These are phyloP conservation scores for Vanderwaltozyma yarrowii DNA, from an alignment of 805 yeast species.

Conservation along the genomic window DNA sequence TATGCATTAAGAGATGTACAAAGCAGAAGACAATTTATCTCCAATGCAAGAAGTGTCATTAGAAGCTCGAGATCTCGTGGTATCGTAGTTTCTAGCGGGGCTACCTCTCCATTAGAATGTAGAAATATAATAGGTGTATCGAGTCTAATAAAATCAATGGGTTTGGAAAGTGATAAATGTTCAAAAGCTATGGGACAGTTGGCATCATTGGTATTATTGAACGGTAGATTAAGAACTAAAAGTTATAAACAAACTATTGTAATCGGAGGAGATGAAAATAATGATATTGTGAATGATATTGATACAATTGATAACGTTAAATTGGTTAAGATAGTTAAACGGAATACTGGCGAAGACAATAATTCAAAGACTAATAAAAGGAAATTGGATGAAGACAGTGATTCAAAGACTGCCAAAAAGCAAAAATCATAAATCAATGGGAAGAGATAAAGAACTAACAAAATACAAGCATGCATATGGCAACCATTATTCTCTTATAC, in stretches of 20 bases:
- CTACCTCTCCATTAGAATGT: constrained; percentile 42
- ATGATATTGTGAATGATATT: constrained; percentile 21
- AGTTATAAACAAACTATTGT: constrained; percentile 70
- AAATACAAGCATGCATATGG: no score
- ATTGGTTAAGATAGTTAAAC: constrained; percentile 19
- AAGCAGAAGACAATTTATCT: constrained; percentile 51
- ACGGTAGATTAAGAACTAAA: constrained; percentile 62
- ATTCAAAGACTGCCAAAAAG: neutral
- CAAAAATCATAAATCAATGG: neutral
- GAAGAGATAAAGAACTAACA: no score
- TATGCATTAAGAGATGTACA: constrained; percentile 36
- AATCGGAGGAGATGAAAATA: constrained; percentile 32
- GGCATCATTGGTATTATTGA: constrained; percentile 56
- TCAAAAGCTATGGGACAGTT: constrained; percentile 46
- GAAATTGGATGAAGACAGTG: no score
- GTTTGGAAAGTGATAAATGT: constrained; percentile 56
- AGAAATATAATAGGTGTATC: constrained; percentile 61
- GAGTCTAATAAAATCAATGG: constrained; percentile 56
- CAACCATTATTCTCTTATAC: no score
- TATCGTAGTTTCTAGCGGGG: constrained; percentile 69
- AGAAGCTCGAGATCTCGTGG: constrained; percentile 80
- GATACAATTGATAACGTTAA: constrained; percentile 8
- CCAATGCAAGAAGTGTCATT: constrained; percentile 62
- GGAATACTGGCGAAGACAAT: constrained; percentile 1
- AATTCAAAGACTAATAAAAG: no score